A percentile compares a stretch with the other conserved stretches of the same genome.
phyloP scores from a whole-genome alignment of 139 green algal genomes.

The Gonium pectorale region DNA sequence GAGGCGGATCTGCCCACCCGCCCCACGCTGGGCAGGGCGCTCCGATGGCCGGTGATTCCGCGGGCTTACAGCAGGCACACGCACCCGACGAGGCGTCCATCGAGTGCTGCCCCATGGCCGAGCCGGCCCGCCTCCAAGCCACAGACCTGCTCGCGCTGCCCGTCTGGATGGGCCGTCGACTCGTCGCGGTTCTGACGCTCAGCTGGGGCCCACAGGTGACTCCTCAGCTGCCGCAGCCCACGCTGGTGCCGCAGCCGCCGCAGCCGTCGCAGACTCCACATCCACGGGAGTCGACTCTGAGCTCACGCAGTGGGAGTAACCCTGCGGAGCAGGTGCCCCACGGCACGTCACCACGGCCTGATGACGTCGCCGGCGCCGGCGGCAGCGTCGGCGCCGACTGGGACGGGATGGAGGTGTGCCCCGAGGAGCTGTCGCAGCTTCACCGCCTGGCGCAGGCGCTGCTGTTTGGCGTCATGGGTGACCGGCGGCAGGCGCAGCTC shows the following conservation, averaged over 20 bases:
- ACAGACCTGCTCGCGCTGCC: not conserved
- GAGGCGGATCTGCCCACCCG: too few species aligned
- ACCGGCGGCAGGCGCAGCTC: not conserved
- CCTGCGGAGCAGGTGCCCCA: not conserved
- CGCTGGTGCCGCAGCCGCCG: not conserved
- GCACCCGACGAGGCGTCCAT: too few species aligned
- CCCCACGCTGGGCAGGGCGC: too few species aligned
- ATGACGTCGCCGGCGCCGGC: not conserved
- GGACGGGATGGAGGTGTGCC: not conserved
- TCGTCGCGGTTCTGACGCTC: conserved; percentile 4
- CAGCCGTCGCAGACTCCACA: not conserved
- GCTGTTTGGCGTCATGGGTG: not conserved
- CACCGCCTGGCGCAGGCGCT: conserved; percentile 9
- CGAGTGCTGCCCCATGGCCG: too few species aligned
- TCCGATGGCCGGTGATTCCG: too few species aligned
- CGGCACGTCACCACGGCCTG: not conserved
- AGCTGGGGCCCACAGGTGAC: not conserved
- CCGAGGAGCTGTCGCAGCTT: not conserved
- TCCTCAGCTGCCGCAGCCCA: not conserved
- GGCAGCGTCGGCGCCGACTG: not conserved
- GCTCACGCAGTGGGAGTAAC: not conserved
- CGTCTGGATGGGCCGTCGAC: not conserved
- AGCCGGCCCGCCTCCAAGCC: not conserved
- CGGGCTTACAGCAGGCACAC: too few species aligned
- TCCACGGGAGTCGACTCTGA: not conserved